Evolutionary conservation across 1,284 basidiomycete species (phyloP).

Genomic region (Ustilago lituana): DNA sequence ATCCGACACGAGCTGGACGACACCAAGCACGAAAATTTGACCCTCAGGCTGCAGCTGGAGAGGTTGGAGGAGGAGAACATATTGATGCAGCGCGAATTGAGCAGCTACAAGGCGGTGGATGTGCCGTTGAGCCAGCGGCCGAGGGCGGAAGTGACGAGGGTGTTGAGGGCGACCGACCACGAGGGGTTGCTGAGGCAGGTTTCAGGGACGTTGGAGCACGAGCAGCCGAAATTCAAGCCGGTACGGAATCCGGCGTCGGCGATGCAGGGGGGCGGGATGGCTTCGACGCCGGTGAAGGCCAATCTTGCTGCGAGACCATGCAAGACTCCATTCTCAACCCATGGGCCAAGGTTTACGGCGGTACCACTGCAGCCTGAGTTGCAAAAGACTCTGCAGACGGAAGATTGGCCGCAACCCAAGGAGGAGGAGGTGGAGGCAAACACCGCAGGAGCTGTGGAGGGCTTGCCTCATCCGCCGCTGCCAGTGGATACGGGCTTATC

Average conservation of each 20-base stretch:
- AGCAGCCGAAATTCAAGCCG: background rate
- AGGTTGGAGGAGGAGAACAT: conserved; percentile 15
- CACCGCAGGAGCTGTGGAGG: conserved; percentile 5
- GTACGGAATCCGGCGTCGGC: background rate
- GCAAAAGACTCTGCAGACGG: conserved; percentile 9
- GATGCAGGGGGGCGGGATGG: background rate
- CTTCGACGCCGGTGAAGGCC: conserved; percentile 18
- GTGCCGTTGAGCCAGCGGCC: conserved; percentile 37
- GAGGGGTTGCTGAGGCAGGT: conserved; percentile 29
- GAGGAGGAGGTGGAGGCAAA: conserved; percentile 5
- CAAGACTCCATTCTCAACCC: conserved; percentile 26
- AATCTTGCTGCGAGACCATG: background rate
- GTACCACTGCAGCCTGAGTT: conserved; percentile 21
- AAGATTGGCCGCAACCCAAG: background rate
- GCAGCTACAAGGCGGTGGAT: conserved; percentile 35
- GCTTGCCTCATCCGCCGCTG: conserved; percentile 19
- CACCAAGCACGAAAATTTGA: conserved; percentile 30
- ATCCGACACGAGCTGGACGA: conserved; percentile 37
- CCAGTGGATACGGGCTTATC: conserved; percentile 24
- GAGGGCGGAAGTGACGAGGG: conserved; percentile 31
- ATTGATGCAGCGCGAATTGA: conserved; percentile 21
- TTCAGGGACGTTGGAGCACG: conserved; percentile 12
- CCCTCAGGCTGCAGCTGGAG: conserved; percentile 26
- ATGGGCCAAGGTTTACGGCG: conserved; percentile 23
- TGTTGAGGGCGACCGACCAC: conserved; percentile 25